Percentiles rank a stretch among this genome's conserved stretches.
Evolutionary conservation across 2,329 filamentous ascomycete species (phyloP).

Genomic region (Trichoderma lentiforme): DNA sequence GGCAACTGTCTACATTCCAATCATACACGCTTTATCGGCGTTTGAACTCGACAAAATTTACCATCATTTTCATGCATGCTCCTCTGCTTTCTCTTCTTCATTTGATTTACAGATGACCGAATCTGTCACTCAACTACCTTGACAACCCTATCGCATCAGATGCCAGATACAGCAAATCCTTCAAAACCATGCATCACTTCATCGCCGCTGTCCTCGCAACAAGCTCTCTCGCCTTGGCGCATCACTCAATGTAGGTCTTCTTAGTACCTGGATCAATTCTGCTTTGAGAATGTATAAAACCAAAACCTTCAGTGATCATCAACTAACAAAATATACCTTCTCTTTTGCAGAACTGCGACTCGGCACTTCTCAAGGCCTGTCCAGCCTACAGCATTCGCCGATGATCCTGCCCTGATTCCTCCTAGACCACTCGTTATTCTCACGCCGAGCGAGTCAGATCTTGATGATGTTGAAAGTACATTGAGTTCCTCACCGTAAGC

Average conservation of each 20-base stretch:
- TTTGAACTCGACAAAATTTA: not conserved
- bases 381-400: constrained; percentile 6
- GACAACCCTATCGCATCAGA: not conserved
- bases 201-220: not conserved
- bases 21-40: not conserved
- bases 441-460: not conserved
- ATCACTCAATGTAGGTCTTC: not conserved
- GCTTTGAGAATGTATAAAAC: not conserved
- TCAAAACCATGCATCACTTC: not conserved
- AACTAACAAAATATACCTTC: not conserved
- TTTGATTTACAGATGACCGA: not conserved
- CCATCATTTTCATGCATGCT: not conserved
- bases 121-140: not conserved
- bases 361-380: constrained; percentile 18
- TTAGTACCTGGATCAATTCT: not conserved
- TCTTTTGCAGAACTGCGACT: not conserved
- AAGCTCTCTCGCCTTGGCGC: not conserved
- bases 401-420: not conserved
- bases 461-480: not conserved
- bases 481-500: not conserved
- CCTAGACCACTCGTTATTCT: constrained; percentile 11
- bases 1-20: constrained; percentile 3
- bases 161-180: not conserved
- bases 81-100: not conserved
- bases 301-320: not conserved